Evolutionary conservation across 768 basidiomycete genomes (phyloP), one percentile per base, ranked within the genome.

Genomic region (Exsudoporus frostii): DNA sequence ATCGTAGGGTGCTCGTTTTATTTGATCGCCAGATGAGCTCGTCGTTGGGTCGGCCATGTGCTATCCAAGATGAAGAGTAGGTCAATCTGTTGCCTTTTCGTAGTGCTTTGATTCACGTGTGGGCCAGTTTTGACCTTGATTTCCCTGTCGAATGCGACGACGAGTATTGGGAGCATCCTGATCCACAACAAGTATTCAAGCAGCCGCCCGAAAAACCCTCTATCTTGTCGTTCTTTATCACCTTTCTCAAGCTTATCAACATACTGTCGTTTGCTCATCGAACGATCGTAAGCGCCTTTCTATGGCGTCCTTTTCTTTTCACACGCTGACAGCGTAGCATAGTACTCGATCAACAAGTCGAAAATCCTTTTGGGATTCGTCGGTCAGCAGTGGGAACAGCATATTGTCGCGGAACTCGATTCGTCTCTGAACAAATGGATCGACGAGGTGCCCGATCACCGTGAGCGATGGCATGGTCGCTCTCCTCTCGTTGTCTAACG

Each of bases 371-470:
- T 81, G 22, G 79, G 79, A 36, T 76, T 76, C 42, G 72, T 72
- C 19, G 74, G 83, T 51, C 71, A 54, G 56, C 69, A 83, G 51
- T 89, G 83, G 69, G 84, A 86, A 49, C 78, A 85, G 49, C 78
- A 80, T 36, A 77, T 84, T 20, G 82, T 92, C 5, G 79, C 81
- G 8, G 86, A 89, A 51, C 74, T 92, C 5, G 90, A 92, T 70
- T 84, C 85, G 4, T 80, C 82, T 3, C 71, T 92, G 62, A 90
- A 91, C 58, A 77, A 80, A n/a, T 92, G 90, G 90, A 77, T 86
- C 45, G 84, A 88, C 49, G 74, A 79, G 3, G 74, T 92, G 3
- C 90, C 90, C 2, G 65, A 70, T 62, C 70, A 73, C 39, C 42
- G 71, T 73, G 48, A 61, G 71, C 37, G 10, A 45, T 34, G 13